phyloP scores from a whole-genome alignment of 2,329 filamentous ascomycete genomes.

The Peltaster fructicola region DNA sequence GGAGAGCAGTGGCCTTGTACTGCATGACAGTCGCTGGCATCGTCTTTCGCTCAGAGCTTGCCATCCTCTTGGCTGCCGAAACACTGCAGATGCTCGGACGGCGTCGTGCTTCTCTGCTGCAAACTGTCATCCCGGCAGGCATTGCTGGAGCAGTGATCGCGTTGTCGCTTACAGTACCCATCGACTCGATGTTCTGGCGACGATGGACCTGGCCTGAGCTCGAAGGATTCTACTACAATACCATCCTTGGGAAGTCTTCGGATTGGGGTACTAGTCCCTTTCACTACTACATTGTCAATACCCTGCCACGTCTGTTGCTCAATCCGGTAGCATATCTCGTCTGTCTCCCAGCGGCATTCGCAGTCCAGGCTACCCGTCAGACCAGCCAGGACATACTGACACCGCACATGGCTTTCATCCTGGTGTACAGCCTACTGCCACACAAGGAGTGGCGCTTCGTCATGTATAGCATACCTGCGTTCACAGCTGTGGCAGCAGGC shows the following conservation, averaged over 20 bases:
- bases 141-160: conserved; percentile 46
- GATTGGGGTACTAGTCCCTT: conserved; percentile 78
- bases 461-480: conserved; percentile 64
- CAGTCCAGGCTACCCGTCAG: conserved; percentile 28
- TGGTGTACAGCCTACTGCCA: conserved; percentile 69
- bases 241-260: conserved; percentile 61
- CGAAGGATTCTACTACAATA: conserved; percentile 79
- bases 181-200: conserved; percentile 95
- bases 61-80: conserved; percentile 56
- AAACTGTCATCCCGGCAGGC: conserved; percentile 49
- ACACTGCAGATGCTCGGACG: conserved; percentile 45
- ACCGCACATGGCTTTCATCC: conserved; percentile 55
- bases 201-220: conserved; percentile 68
- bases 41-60: conserved; percentile 79
- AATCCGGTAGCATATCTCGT: conserved; percentile 51
- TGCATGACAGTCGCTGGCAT: conserved; percentile 65
- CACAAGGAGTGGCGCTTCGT: conserved; percentile 97
- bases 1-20: conserved; percentile 48
- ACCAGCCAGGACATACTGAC: conserved; percentile 36
- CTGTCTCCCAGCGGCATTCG: conserved; percentile 31
- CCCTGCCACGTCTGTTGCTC: conserved; percentile 64
- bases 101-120: conserved; percentile 34
- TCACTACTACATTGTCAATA: conserved; percentile 70
- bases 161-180: conserved; percentile 48
- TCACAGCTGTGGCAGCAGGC: conserved; percentile 62